Evolutionary conservation across 2,329 filamentous ascomycete species (phyloP), one percentile per base, ranked within the genome.

Genomic region (Beauveria medogensis): DNA sequence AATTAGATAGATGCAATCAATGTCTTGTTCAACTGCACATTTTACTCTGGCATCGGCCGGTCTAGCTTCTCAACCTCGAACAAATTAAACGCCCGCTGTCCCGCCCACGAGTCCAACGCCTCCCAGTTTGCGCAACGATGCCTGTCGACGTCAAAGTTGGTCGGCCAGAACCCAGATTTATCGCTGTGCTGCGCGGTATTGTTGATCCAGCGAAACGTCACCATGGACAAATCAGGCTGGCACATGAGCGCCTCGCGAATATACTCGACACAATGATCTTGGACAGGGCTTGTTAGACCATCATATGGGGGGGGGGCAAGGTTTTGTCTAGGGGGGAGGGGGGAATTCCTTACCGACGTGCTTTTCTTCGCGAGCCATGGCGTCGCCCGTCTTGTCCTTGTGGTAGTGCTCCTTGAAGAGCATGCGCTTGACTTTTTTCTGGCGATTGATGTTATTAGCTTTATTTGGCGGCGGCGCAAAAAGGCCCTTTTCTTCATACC

Each of bases 361-460:
- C 24, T 34, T 54, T 26, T n/a, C 26, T 2, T 59, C 47, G 34
- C 48, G 28, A 10, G 48, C 30, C 48, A 59, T 59, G 46, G 20
- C 37, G 22, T 53, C 47, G 16, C 41, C 57, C 6, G 46, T 41
- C 37, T 59, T 59, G 34, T 26, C 40, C 22, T 28, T 51, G 41
- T 59, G 57, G 48, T 59, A 53, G 28, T 43, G 50, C 20, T 53
- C 48, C 10, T 46, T 59, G 48, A 44, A 46, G 16, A 59, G 34
- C 57, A 59, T 53, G 18, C 57, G 30, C 40, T 44, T 54, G 34
- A 59, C 47, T 30, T 52, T 59, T 59, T 59, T 59, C 56, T 59
- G 22, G 28, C 34, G 12, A 37, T 5, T 1, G 2, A 14, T 12
- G 1, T 3, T 14, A 1, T 52, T 37, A 52, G 48, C 48, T 51